phyloP scores from a whole-genome alignment of 2,329 filamentous ascomycete species.

The Pseudogymnoascus sp. region DNA sequence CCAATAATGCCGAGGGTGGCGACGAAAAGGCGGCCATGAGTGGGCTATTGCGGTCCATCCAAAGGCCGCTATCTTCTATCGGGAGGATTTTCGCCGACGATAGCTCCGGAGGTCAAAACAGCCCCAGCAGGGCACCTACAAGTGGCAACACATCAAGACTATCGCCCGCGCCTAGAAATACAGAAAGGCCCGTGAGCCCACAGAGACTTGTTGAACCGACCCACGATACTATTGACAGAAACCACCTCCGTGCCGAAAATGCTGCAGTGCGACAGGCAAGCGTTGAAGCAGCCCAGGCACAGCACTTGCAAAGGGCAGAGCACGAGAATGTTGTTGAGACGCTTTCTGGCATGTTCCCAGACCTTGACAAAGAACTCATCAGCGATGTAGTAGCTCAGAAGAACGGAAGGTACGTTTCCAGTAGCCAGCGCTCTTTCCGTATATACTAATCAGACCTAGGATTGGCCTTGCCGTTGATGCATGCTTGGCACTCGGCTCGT shows the following conservation, averaged over 20 bases:
- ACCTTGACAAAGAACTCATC: slow-evolving; percentile 87
- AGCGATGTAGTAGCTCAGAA: slow-evolving; percentile 95
- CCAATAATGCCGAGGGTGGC: slow-evolving; percentile 39
- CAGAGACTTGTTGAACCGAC: slow-evolving; percentile 21
- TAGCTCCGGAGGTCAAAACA: slow-evolving; percentile 16
- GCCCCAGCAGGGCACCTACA: slow-evolving; percentile 37
- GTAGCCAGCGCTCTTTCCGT: neutral
- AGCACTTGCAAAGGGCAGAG: slow-evolving; percentile 73
- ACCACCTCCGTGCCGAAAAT: slow-evolving; percentile 63
- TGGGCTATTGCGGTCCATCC: slow-evolving; percentile 81
- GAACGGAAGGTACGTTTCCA: slow-evolving; percentile 68
- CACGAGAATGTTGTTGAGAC: slow-evolving; percentile 91
- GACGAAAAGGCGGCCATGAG: slow-evolving; percentile 77
- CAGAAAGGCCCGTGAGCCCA: slow-evolving; percentile 19
- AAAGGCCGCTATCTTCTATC: slow-evolving; percentile 82
- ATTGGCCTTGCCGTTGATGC: slow-evolving; percentile 81
- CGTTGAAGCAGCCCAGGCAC: slow-evolving; percentile 80
- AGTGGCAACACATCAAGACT: slow-evolving; percentile 34
- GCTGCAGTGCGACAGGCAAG: slow-evolving; percentile 84
- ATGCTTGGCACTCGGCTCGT: slow-evolving; percentile 57
- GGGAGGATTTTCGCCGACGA: slow-evolving; percentile 89
- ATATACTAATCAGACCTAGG: slow-evolving; percentile 37
- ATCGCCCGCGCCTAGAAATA: slow-evolving; percentile 24
- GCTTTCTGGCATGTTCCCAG: slow-evolving; percentile 91
- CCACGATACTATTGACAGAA: slow-evolving; percentile 15